A percentile compares a stretch with the other conserved stretches of the same genome.
Conservation (phyloP, 2,329 filamentous ascomycete species). For the Clonostachys rhizophaga region DNA sequence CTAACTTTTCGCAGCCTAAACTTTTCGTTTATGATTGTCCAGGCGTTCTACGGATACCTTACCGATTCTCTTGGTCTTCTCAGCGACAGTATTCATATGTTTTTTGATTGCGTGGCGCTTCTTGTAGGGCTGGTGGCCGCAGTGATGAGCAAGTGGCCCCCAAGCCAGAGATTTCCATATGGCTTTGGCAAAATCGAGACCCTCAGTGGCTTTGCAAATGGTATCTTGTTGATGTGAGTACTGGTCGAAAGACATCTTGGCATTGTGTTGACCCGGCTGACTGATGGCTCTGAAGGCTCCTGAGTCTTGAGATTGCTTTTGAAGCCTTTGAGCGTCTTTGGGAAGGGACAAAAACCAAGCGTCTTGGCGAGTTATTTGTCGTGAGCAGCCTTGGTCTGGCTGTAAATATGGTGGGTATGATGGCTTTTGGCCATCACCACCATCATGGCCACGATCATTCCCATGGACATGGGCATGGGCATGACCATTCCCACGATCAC, state of each 20-base stretch:
- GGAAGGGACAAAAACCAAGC: conserved; percentile 77
- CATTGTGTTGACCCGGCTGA: neutral
- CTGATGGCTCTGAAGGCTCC: conserved; percentile 51
- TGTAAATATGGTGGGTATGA: conserved; percentile 90
- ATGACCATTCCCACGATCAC: conserved; percentile 34
- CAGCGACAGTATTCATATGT: conserved; percentile 98
- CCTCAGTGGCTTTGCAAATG: conserved; percentile 92
- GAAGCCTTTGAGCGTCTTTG: conserved; percentile 86
- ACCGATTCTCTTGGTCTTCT: conserved; percentile 93
- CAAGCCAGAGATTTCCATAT: conserved; percentile 84
- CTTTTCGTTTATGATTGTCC: conserved; percentile 89
- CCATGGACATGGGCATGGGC: conserved; percentile 28
- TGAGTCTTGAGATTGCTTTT: conserved; percentile 93
- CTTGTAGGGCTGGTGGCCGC: conserved; percentile 86
- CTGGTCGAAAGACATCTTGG: too few species aligned
- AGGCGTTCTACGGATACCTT: conserved; percentile 89
- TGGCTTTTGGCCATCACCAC: conserved; percentile 71
- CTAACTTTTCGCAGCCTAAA: conserved; percentile 62
- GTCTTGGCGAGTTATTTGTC: conserved; percentile 80
- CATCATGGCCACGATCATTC: conserved; percentile 34
- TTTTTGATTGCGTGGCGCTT: conserved; percentile 94
- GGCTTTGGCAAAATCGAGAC: conserved; percentile 97
- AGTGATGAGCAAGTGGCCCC: conserved; percentile 95
- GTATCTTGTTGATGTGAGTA: conserved; percentile 81
- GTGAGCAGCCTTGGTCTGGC: conserved; percentile 83